These are phyloP conservation scores for Malassezia psittaci DNA, from an alignment of 1,284 basidiomycete genomes.

Conservation along the genomic window DNA sequence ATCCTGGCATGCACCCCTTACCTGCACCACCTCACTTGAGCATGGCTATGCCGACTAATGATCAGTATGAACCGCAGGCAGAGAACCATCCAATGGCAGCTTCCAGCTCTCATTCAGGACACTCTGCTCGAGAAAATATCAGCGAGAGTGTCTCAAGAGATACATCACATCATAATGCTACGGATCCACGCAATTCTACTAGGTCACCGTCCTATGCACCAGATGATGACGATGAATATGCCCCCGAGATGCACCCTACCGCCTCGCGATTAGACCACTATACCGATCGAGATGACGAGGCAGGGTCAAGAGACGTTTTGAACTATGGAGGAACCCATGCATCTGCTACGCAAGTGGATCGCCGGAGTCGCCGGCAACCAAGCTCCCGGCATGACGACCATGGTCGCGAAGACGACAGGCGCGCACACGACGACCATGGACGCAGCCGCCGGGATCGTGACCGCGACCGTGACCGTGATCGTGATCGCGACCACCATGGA, in stretches of 20 bases:
- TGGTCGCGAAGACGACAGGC: constrained; percentile 9
- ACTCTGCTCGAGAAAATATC: neutral
- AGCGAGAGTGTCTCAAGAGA: neutral
- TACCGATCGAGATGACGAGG: constrained; percentile 37
- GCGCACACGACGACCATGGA: constrained; percentile 4
- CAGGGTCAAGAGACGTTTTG: constrained; percentile 21
- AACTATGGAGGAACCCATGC: constrained; percentile 30
- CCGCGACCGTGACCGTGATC: constrained; percentile 14
- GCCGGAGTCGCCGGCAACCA: constrained; percentile 13
- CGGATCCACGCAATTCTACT: neutral
- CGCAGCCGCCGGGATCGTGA: neutral
- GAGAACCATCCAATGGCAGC: neutral
- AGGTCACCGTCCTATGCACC: neutral
- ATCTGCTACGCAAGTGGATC: constrained; percentile 4
- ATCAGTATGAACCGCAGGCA: neutral
- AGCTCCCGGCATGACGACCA: neutral
- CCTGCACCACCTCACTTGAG: neutral
- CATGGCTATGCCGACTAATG: neutral
- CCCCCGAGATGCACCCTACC: constrained; percentile 1
- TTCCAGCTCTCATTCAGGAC: neutral
- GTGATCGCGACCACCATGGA: constrained; percentile 4
- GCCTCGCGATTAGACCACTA: constrained; percentile 14
- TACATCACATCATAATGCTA: neutral
- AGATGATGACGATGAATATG: constrained; percentile 12
- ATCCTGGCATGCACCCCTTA: neutral